These are phyloP conservation scores for Salix viminalis DNA, from an alignment of 345 rosid genomes.

Conservation along the genomic window DNA sequence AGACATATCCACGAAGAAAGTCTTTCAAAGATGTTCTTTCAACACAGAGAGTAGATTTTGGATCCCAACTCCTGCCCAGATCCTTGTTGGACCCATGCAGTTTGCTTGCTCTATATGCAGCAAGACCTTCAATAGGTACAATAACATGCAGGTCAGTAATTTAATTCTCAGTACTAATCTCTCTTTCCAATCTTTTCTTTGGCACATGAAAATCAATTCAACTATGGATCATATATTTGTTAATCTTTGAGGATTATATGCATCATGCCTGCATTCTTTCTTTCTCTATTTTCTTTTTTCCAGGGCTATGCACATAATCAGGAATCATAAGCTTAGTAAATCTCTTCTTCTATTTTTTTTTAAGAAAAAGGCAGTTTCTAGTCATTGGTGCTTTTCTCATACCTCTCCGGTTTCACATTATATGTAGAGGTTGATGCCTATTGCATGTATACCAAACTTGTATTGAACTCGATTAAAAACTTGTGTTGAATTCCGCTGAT, in stretches of 20 bases:
- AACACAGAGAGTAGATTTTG: constrained; percentile 57
- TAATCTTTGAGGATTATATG: background rate
- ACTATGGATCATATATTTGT: background rate
- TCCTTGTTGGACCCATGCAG: constrained; percentile 80
- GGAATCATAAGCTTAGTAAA: background rate
- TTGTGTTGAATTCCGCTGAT: background rate
- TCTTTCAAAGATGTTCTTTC: constrained; percentile 28
- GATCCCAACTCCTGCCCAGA: constrained; percentile 82
- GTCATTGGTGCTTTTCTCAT: background rate
- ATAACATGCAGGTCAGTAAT: constrained; percentile 76
- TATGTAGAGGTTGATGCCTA: background rate
- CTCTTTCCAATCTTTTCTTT: background rate
- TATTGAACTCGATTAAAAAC: no score
- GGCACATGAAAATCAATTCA: background rate
- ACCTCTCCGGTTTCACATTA: background rate
- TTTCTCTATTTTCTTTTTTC: background rate
- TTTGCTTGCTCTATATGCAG: constrained; percentile 67
- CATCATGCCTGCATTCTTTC: background rate
- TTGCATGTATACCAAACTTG: no score
- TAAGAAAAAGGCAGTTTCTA: background rate
- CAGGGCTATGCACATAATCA: background rate
- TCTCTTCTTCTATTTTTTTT: background rate
- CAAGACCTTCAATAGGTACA: constrained; percentile 86
- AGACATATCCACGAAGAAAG: constrained; percentile 27
- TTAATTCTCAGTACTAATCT: background rate